Conservation (phyloP, 352 stramenopile genomes). For the Globisporangium sylvaticum region DNA sequence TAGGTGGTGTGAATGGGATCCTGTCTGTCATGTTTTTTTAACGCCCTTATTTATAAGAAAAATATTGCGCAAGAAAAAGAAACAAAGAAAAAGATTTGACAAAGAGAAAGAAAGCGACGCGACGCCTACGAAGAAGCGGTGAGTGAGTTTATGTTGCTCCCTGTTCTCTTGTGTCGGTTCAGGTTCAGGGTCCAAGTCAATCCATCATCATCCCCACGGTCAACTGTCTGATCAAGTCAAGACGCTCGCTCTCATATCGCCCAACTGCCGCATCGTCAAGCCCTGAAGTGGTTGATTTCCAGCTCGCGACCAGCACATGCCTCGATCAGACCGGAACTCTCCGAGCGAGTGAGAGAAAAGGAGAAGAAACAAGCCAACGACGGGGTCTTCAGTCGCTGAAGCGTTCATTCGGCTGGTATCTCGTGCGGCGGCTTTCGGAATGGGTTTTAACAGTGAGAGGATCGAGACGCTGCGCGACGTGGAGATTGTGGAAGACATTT, state of each 20-base stretch:
- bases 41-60: constrained; percentile 11
- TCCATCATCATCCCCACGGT: neutral
- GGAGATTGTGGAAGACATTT: constrained; percentile 6
- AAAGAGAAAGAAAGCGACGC: neutral
- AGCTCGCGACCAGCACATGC: neutral
- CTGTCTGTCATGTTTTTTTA: constrained; percentile 7
- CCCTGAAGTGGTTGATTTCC: neutral
- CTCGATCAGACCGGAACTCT: neutral
- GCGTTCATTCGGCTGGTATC: neutral
- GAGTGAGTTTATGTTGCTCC: neutral
- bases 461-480: neutral
- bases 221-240: constrained; percentile 6
- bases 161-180: neutral
- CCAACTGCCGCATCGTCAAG: neutral
- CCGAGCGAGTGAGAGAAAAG: neutral
- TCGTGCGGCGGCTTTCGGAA: constrained; percentile 1
- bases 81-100: constrained; percentile 9
- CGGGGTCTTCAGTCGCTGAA: neutral
- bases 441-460: neutral
- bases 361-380: neutral
- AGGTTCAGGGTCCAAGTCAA: neutral
- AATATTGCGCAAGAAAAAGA: constrained; percentile 10
- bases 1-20: neutral
- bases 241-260: neutral
- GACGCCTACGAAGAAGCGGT: neutral